These are phyloP conservation scores for Ambispora gerdemannii DNA, from an alignment of 192 early-diverging fungal genomes.

Conservation along the genomic window DNA sequence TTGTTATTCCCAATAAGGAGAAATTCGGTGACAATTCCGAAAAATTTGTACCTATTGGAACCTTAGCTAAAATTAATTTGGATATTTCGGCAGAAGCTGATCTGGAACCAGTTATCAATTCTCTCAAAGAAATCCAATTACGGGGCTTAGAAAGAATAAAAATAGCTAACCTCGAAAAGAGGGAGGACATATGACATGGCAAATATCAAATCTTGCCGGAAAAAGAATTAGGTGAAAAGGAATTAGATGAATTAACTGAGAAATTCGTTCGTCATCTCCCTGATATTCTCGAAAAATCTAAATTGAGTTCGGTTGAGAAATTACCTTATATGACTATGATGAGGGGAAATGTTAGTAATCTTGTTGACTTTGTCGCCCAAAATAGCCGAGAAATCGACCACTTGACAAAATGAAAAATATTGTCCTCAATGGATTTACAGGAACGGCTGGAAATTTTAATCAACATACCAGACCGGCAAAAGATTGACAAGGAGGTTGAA, in stretches of 20 bases:
- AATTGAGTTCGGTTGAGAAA: slow-evolving; percentile 17
- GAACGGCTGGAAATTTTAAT: slow-evolving; percentile 27
- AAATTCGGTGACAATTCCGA: slow-evolving; percentile 1
- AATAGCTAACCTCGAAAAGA: slow-evolving; percentile 12
- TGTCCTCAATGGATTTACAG: slow-evolving; percentile 8
- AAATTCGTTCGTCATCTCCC: slow-evolving; percentile 23
- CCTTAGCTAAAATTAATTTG: slow-evolving; percentile 19
- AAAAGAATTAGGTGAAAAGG: slow-evolving; percentile 1
- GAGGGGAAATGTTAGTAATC: slow-evolving; percentile 7
- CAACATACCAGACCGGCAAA: slow-evolving; percentile 16
- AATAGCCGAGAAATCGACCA: slow-evolving; percentile 23
- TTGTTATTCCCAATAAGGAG: slow-evolving; percentile 12
- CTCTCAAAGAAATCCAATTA: slow-evolving; percentile 8
- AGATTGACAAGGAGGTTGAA: slow-evolving; percentile 23
- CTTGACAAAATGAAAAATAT: slow-evolving; percentile 20
- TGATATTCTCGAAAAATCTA: slow-evolving; percentile 8
- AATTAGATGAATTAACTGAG: slow-evolving; percentile 14
- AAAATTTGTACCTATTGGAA: slow-evolving; percentile 10
- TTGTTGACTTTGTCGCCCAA: slow-evolving; percentile 22
- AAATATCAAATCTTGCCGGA: slow-evolving; percentile 11
- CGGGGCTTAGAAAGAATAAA: slow-evolving; percentile 12
- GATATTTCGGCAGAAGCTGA: slow-evolving; percentile 9
- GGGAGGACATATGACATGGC: neutral
- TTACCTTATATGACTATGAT: slow-evolving; percentile 15
- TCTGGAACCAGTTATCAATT: neutral